Base-by-base conservation (phyloP, 352 stramenopile species). In the Peronospora belbahrii region DNA sequence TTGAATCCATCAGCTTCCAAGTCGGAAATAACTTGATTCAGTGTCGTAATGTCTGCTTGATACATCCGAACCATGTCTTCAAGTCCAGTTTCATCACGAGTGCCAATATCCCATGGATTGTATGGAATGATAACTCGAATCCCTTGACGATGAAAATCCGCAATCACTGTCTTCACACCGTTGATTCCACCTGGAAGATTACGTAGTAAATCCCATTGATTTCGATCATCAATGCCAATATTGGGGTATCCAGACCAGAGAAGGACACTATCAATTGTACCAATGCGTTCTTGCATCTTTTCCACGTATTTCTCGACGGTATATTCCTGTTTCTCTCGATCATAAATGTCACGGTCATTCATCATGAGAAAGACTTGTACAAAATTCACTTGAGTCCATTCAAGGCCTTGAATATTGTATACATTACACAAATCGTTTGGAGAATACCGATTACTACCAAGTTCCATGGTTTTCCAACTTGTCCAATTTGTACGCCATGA, bases 231-330 rank as follows among this genome's bases (percentile, higher is more conserved):
- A 36, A 93, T 78, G 15, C 81, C 81, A 34, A 83, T 77, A 51
- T 90, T 90, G 6, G 81, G 81, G 42, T 93, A 93, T 48, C 72
- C 71, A 3, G 78, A 64, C 81, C 81, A 93, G 34, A 93, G 60
- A 36, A 93, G 48, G n/a, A 90, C 76, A 56, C 76, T 93, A 52
- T 93, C 81, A 31, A 90, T 47, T 17, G 56, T 54, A 6, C 78
- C 71, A 8, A 90, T 52, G 6, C 70, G 71, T 19, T 38, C 32
- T 32, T 85, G 48, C 59, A 90, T 77, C 10, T 51, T 40, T 20
- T 62, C 40, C 22, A 93, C 55, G 55, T 83, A 93, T 49, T 70
- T 78, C 66, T 81, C 64, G 10, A 85, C 70, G 2, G 75, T 84
- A 56, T 77, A 90, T 31, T 56, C 34, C 44, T 85, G 77, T 4